Evolutionary conservation across 768 basidiomycete species (phyloP).

Genomic region (Collybia nuda): DNA sequence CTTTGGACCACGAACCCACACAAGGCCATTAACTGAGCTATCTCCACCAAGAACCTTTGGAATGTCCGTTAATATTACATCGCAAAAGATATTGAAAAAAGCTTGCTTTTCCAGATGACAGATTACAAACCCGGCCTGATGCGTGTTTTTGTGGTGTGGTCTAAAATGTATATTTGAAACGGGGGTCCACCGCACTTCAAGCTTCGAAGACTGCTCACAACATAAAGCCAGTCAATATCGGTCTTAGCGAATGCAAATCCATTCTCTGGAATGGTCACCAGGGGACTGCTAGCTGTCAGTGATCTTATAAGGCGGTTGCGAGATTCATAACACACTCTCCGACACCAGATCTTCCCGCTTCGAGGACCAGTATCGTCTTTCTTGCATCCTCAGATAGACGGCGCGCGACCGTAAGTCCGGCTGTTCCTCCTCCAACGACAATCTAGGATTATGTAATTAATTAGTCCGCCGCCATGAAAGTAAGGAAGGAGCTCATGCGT

Average conservation of each 20-base stretch:
- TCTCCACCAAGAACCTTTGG: constrained; percentile 33
- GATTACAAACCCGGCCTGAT: constrained; percentile 19
- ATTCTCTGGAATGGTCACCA: constrained; percentile 26
- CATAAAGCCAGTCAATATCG: constrained; percentile 26
- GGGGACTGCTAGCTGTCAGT: constrained; percentile 9
- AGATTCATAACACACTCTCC: constrained; percentile 15
- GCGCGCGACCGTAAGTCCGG: constrained; percentile 31
- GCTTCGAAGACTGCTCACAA: constrained; percentile 8
- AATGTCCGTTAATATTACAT: not conserved
- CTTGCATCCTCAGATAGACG: constrained; percentile 24
- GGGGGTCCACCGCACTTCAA: not conserved
- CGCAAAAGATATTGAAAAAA: not conserved
- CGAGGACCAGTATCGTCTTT: constrained; percentile 27
- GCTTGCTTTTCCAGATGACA: constrained; percentile 27
- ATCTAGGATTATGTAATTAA: constrained; percentile 12
- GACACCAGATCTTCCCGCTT: constrained; percentile 28
- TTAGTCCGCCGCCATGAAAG: not conserved
- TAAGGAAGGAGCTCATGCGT: constrained; percentile 8
- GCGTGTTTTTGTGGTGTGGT: constrained; percentile 23
- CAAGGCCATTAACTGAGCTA: constrained; percentile 33
- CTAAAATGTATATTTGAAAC: constrained; percentile 7
- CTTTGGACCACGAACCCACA: constrained; percentile 29
- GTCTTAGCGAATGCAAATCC: constrained; percentile 25
- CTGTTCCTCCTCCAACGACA: constrained; percentile 31
- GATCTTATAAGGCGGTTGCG: not conserved